A percentile compares a stretch with the other conserved stretches of the same genome.
phyloP scores from a whole-genome alignment of 306 rosid species.

The Vigna hirtella region DNA sequence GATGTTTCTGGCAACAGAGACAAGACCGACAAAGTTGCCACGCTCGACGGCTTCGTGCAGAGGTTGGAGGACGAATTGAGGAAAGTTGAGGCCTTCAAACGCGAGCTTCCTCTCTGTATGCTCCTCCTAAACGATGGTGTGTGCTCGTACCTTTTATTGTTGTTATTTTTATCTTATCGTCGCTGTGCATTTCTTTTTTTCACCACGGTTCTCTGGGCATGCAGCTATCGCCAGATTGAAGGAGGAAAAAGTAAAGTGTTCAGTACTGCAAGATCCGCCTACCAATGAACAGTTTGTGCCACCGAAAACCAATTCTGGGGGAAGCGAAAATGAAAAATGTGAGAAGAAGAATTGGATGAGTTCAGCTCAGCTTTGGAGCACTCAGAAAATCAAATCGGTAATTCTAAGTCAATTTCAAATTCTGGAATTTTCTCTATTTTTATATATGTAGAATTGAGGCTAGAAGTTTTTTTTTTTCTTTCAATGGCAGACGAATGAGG shows the following conservation, averaged over 20 bases:
- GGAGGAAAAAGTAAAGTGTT: conserved; percentile 52
- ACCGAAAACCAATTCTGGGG: conserved; percentile 44
- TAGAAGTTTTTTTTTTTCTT: background rate
- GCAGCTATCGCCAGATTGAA: conserved; percentile 72
- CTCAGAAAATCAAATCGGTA: conserved; percentile 53
- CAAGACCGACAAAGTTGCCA: conserved; percentile 44
- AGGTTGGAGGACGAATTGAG: conserved; percentile 75
- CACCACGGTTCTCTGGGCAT: background rate
- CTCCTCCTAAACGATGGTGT: conserved; percentile 74
- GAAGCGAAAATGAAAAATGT: conserved; percentile 42
- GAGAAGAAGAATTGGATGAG: conserved; percentile 66
- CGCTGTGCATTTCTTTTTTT: background rate
- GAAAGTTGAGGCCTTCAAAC: conserved; percentile 78
- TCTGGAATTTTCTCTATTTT: background rate
- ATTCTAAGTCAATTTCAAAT: background rate
- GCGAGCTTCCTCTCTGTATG: conserved; percentile 87
- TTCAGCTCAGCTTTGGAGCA: conserved; percentile 77
- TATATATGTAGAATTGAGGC: background rate
- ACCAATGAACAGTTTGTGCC: conserved; percentile 52
- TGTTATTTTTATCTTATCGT: background rate
- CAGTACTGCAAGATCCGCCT: conserved; percentile 46
- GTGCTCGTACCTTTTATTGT: background rate
- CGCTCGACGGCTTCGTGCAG: conserved; percentile 54
- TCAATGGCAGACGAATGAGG: conserved; percentile 58
- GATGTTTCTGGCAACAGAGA: conserved; percentile 54